A percentile compares a stretch with the other conserved stretches of the same genome.
phyloP scores from a whole-genome alignment of 805 yeast genomes.

The Schwanniomyces yamadae region DNA sequence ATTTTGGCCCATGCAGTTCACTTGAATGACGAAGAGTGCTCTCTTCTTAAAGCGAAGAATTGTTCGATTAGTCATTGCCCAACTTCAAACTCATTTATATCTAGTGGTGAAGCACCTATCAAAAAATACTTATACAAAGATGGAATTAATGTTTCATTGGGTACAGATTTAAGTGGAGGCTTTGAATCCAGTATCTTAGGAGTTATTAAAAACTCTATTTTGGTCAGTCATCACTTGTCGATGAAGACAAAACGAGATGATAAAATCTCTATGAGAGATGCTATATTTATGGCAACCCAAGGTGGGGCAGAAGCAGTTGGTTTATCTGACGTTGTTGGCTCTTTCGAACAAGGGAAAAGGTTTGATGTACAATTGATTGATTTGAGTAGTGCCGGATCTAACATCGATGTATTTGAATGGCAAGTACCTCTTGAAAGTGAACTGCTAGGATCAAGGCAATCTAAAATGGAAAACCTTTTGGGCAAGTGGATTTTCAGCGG shows the following conservation, averaged over 20 bases:
- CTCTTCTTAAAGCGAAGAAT: slow-evolving; percentile 49
- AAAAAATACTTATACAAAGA: slow-evolving; percentile 59
- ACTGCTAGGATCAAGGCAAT: slow-evolving; percentile 7
- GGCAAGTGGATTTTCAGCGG: slow-evolving; percentile 93
- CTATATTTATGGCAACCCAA: slow-evolving; percentile 74
- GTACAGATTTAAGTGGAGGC: slow-evolving; percentile 46
- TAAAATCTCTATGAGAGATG: slow-evolving; percentile 67
- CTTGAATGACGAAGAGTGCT: slow-evolving; percentile 61
- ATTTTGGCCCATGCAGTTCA: slow-evolving; percentile 90
- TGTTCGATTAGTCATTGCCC: slow-evolving; percentile 93
- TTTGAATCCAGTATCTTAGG: slow-evolving; percentile 39
- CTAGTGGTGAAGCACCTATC: slow-evolving; percentile 88
- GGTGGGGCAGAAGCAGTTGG: slow-evolving; percentile 86
- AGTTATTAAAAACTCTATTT: slow-evolving; percentile 31
- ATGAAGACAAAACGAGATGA: slow-evolving; percentile 39
- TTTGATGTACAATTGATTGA: slow-evolving; percentile 85
- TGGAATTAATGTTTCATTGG: slow-evolving; percentile 71
- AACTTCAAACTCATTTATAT: slow-evolving; percentile 79
- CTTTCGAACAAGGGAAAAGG: slow-evolving; percentile 71
- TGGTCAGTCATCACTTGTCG: slow-evolving; percentile 41
- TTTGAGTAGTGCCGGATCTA: slow-evolving; percentile 50
- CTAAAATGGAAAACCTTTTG: slow-evolving; percentile 53
- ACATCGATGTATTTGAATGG: slow-evolving; percentile 75
- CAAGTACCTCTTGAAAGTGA: slow-evolving; percentile 44
- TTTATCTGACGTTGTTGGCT: slow-evolving; percentile 58